These are phyloP conservation scores for Leptographium radiaticola DNA, from an alignment of 2,329 filamentous ascomycete genomes.

Conservation along the genomic window DNA sequence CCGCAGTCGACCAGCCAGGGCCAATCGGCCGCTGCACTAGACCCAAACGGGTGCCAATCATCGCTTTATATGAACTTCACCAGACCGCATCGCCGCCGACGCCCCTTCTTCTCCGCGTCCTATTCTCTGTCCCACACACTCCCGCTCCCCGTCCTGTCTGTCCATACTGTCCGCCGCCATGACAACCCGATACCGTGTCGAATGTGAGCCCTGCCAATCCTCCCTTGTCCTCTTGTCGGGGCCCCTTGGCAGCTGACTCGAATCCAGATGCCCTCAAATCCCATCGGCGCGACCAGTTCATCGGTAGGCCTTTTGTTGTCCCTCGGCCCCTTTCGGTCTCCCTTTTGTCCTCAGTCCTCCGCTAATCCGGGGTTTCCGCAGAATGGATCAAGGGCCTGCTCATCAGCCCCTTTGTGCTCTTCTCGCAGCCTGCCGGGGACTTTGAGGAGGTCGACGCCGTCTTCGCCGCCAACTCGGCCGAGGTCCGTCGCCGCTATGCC, in stretches of 20 bases:
- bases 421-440: conserved; percentile 84
- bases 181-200: conserved; percentile 56
- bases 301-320: conserved; percentile 19
- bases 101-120: neutral
- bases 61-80: too few relatives aligned
- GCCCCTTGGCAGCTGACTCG: neutral
- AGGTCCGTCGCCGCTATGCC: conserved; percentile 77
- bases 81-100: too few relatives aligned
- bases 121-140: too few relatives aligned
- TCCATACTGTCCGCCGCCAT: conserved; percentile 22
- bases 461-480: conserved; percentile 59
- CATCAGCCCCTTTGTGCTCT: conserved; percentile 90
- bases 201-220: conserved; percentile 42
- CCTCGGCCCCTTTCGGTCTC: neutral
- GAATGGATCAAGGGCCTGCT: conserved; percentile 96
- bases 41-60: too few relatives aligned
- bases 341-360: neutral
- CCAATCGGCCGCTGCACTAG: too few relatives aligned
- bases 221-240: neutral
- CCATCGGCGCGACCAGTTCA: conserved; percentile 81
- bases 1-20: too few relatives aligned
- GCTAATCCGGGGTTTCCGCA: conserved; percentile 20
- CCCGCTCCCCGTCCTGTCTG: too few relatives aligned
- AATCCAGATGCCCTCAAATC: conserved; percentile 54
- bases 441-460: conserved; percentile 56